phyloP scores from a whole-genome alignment of 1,139 yeast species.

The Debaryomycetaceae sp. region DNA sequence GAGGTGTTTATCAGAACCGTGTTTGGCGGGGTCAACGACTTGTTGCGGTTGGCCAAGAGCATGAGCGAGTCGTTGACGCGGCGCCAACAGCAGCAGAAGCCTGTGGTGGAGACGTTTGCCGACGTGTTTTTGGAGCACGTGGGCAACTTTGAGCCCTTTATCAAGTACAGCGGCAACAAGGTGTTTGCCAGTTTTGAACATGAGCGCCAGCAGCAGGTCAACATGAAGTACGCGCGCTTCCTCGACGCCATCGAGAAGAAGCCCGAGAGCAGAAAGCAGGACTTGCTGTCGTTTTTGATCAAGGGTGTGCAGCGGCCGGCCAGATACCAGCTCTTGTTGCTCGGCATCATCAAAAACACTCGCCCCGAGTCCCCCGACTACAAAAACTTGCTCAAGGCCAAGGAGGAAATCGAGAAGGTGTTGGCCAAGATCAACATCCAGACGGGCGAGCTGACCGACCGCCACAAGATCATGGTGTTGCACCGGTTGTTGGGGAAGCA shows the following conservation, averaged over 20 bases:
- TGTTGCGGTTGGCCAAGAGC: slow-evolving; percentile 75
- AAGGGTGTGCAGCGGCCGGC: slow-evolving; percentile 97
- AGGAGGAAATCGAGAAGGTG: slow-evolving; percentile 70
- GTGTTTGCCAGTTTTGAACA: slow-evolving; percentile 94
- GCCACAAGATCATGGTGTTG: slow-evolving; percentile 83
- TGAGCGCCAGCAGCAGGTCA: slow-evolving; percentile 89
- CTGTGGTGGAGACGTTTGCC: slow-evolving; percentile 81
- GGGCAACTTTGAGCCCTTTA: slow-evolving; percentile 86
- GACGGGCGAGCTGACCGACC: slow-evolving; percentile 91
- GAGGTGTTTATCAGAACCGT: slow-evolving; percentile 90
- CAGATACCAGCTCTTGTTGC: slow-evolving; percentile 79
- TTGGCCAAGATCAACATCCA: slow-evolving; percentile 81
- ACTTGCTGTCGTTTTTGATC: slow-evolving; percentile 86
- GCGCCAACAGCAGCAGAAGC: slow-evolving; percentile 78
- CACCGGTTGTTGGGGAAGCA: slow-evolving; percentile 79
- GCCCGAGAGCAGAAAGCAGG: slow-evolving; percentile 87
- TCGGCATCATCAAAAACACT: slow-evolving; percentile 80
- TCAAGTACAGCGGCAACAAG: slow-evolving; percentile 92
- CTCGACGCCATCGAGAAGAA: slow-evolving; percentile 87
- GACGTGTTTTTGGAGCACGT: slow-evolving; percentile 83
- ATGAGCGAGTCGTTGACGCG: slow-evolving; percentile 86
- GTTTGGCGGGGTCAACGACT: slow-evolving; percentile 85
- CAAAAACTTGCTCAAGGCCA: slow-evolving; percentile 66
- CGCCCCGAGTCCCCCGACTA: slow-evolving; percentile 71
- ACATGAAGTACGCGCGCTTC: slow-evolving; percentile 85